phyloP scores from a whole-genome alignment of 2,329 filamentous ascomycete species.

The Verticillium zaregamsianum region DNA sequence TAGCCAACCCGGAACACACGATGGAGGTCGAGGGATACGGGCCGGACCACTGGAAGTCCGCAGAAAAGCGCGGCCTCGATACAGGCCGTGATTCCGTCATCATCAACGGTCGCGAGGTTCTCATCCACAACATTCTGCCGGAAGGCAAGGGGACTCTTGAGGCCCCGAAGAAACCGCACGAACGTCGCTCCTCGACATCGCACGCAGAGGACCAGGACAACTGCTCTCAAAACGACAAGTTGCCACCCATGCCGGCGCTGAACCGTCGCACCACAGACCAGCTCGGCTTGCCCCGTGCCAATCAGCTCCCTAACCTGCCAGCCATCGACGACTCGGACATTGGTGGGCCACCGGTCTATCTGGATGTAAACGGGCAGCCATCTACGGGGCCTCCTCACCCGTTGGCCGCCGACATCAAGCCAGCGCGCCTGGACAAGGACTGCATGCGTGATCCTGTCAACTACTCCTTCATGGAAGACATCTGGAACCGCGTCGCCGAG shows the following conservation, averaged over 20 bases:
- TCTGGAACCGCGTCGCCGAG: slow-evolving; percentile 81
- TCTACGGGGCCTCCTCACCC: slow-evolving; percentile 42
- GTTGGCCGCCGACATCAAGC: slow-evolving; percentile 63
- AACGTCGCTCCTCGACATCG: slow-evolving; percentile 17
- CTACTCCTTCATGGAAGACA: slow-evolving; percentile 76
- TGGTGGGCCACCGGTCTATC: slow-evolving; percentile 63
- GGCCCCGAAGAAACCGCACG: slow-evolving; percentile 42
- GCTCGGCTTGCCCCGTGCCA: slow-evolving; percentile 63
- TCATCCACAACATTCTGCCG: slow-evolving; percentile 58
- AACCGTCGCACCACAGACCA: slow-evolving; percentile 61
- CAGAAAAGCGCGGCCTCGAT: slow-evolving; percentile 56
- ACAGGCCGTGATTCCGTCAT: slow-evolving; percentile 69
- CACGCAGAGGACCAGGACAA: slow-evolving; percentile 15
- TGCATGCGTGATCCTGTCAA: slow-evolving; percentile 92
- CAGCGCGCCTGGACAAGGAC: slow-evolving; percentile 74
- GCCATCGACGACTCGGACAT: slow-evolving; percentile 76
- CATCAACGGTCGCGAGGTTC: slow-evolving; percentile 64
- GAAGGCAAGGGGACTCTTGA: slow-evolving; percentile 60
- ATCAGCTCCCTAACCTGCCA: slow-evolving; percentile 68
- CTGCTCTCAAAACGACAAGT: slow-evolving; percentile 34
- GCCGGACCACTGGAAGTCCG: slow-evolving; percentile 67
- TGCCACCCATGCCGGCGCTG: slow-evolving; percentile 56
- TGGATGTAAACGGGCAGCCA: slow-evolving; percentile 48
- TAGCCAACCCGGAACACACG: slow-evolving; percentile 61
- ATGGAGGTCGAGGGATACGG: slow-evolving; percentile 78